Percentiles rank a stretch among this genome's conserved stretches.
Evolutionary conservation across 768 basidiomycete genomes (phyloP).

Genomic region (Stropharia rugosoannulata): DNA sequence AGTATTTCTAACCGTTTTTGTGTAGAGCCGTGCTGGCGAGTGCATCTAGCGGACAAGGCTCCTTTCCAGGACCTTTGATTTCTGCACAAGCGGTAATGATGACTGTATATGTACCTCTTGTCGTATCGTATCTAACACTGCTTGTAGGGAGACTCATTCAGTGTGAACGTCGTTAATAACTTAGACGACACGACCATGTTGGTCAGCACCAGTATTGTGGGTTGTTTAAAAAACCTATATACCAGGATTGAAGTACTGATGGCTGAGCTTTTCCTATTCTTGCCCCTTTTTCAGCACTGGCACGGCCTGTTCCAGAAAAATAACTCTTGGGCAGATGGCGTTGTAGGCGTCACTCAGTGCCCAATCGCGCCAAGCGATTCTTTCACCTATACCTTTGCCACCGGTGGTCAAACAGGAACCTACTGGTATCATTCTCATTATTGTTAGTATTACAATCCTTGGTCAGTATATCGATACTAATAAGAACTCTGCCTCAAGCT

Average conservation of each 20-base stretch:
- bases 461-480: conserved; percentile 3
- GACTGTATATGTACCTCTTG: not conserved
- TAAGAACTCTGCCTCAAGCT: conserved; percentile 12
- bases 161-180: not conserved
- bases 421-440: conserved; percentile 46
- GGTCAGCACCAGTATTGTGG: conserved; percentile 2
- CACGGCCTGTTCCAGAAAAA: conserved; percentile 38
- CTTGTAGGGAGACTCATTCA: not conserved
- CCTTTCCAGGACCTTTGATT: not conserved
- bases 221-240: not conserved
- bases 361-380: conserved; percentile 36
- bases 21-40: conserved; percentile 17
- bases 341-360: conserved; percentile 36
- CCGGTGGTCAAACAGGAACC: conserved; percentile 35
- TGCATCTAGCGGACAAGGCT: not conserved
- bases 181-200: not conserved
- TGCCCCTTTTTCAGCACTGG: conserved; percentile 35
- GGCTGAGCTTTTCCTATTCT: not conserved
- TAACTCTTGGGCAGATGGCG: conserved; percentile 39
- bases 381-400: conserved; percentile 24
- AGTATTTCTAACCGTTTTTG: not conserved
- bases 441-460: conserved; percentile 13
- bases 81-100: not conserved
- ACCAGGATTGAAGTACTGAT: not conserved
- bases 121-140: not conserved